A percentile compares a stretch with the other conserved stretches of the same genome.
Evolutionary conservation across 352 stramenopile genomes (phyloP).

Genomic region (Bremia lactucae): DNA sequence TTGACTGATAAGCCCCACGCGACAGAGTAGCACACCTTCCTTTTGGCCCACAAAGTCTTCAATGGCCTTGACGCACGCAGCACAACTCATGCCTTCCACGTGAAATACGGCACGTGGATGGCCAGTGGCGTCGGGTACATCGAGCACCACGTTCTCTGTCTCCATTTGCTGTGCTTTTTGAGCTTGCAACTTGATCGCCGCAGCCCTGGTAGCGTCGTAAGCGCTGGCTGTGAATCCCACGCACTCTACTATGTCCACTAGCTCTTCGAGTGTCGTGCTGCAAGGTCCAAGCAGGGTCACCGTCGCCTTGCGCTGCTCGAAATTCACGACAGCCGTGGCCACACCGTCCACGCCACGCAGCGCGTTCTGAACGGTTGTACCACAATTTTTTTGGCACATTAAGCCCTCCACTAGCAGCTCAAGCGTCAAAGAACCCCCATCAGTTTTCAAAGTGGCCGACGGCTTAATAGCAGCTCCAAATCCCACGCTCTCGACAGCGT

Average conservation of each 20-base stretch:
- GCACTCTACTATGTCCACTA: conserved; percentile 73
- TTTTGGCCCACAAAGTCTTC: conserved; percentile 62
- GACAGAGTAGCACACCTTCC: conserved; percentile 59
- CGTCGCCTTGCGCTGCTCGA: conserved; percentile 57
- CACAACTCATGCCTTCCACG: conserved; percentile 81
- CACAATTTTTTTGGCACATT: conserved; percentile 94
- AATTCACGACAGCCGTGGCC: conserved; percentile 46
- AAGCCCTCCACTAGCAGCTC: conserved; percentile 86
- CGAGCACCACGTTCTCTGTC: conserved; percentile 19
- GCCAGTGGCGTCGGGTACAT: conserved; percentile 21
- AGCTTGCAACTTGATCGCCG: conserved; percentile 34
- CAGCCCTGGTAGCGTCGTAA: conserved; percentile 47
- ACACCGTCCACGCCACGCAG: conserved; percentile 74
- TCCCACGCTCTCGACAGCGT: conserved; percentile 66
- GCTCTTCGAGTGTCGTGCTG: conserved; percentile 44
- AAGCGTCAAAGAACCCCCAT: conserved; percentile 17
- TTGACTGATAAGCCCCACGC: conserved; percentile 76
- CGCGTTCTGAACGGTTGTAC: conserved; percentile 82
- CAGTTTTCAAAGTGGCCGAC: not conserved
- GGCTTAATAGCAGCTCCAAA: conserved; percentile 53
- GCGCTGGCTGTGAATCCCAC: conserved; percentile 48
- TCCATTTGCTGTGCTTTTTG: conserved; percentile 25
- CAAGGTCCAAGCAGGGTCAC: conserved; percentile 36
- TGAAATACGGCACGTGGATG: conserved; percentile 73
- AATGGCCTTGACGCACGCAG: conserved; percentile 80